Base-by-base conservation (phyloP, 73 alveolate genomes). In the Paramecium primaurelia region DNA sequence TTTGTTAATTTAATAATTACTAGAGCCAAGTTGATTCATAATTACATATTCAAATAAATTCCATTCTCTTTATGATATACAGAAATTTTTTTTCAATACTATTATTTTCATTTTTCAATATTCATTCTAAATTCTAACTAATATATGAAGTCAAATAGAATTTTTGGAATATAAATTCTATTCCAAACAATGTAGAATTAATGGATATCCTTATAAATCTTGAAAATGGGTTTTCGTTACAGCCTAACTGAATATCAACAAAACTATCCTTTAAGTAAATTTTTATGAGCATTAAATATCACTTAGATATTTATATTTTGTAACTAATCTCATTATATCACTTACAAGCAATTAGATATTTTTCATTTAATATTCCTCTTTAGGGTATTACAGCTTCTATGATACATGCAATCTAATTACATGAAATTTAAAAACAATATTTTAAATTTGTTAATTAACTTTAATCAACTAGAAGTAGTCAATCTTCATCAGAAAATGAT, bases 261-360 rank as follows among this genome's bases (percentile, higher is more conserved):
- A 86, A 96, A 92, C 84, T 87, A 90, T 94, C 98, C 95, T 5
- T 96, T 59, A 71, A 95, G 92, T 37, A 95, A 92, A 88, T 97
- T 98, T 94, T 97, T 93, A 88, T 97, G 99, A n/a, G 97, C 97
- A 92, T 97, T 98, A 3, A 97, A 94, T 96, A 97, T 85, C 2
- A 97, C 95, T 86, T 94, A 97, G 49, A 95, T 95, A 30, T 97
- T 0, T 22, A 22, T 22, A 22, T 22, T 22, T 22, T 22, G 0
- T 22, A 22, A 22, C 0, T 0, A 22, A 22, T 22, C 25, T 0
- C 0, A 22, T n/a, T n/a, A 22, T 22, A 22, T 22, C 25, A 22
- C 25, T 22, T 22, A 22, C 0, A 22, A 22, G 25, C 97, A 10
- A 95, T 95, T 69, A 97, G 91, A 86, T 96, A 97, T 44, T 97